These are phyloP conservation scores for Prillingera fragicola DNA, from an alignment of 1,284 basidiomycete genomes.

Conservation along the genomic window DNA sequence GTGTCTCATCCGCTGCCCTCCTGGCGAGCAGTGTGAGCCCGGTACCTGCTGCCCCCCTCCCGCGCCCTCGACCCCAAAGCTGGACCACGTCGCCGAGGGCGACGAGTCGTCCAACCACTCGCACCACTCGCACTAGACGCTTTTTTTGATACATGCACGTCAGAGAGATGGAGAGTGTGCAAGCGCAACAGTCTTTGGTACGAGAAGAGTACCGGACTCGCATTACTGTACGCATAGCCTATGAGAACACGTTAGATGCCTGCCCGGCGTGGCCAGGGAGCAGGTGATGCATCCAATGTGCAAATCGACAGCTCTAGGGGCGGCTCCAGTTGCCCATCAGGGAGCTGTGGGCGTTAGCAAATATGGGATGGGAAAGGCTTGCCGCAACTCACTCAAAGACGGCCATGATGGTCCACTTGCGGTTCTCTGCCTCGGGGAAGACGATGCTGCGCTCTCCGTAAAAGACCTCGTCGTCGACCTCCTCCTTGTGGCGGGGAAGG, in stretches of 20 bases:
- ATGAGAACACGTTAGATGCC: too few species aligned
- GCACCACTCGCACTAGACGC: too few species aligned
- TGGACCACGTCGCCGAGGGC: constrained; percentile 32
- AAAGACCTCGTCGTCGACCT: constrained; percentile 87
- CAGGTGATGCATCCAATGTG: too few species aligned
- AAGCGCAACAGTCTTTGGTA: too few species aligned
- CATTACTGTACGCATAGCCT: too few species aligned
- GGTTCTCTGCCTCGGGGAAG: constrained; percentile 62
- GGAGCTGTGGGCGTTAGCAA: constrained; percentile 3
- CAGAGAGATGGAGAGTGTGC: too few species aligned
- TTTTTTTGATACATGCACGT: too few species aligned
- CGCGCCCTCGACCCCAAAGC: constrained; percentile 10
- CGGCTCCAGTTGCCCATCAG: constrained; percentile 2
- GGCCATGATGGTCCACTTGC: constrained; percentile 92
- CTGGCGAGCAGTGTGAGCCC: constrained; percentile 43
- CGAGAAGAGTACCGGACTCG: too few species aligned
- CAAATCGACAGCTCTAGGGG: too few species aligned
- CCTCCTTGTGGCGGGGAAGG: constrained; percentile 83
- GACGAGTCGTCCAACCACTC: constrained; percentile 16
- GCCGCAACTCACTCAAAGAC: constrained; percentile 35
- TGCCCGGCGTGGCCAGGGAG: too few species aligned
- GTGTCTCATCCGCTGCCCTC: constrained; percentile 49
- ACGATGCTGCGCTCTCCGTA: constrained; percentile 50
- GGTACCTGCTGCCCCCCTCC: constrained; percentile 47
- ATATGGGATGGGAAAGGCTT: too few species aligned